phyloP scores from a whole-genome alignment of 306 rosid species.

The Castanopsis chinensis region DNA sequence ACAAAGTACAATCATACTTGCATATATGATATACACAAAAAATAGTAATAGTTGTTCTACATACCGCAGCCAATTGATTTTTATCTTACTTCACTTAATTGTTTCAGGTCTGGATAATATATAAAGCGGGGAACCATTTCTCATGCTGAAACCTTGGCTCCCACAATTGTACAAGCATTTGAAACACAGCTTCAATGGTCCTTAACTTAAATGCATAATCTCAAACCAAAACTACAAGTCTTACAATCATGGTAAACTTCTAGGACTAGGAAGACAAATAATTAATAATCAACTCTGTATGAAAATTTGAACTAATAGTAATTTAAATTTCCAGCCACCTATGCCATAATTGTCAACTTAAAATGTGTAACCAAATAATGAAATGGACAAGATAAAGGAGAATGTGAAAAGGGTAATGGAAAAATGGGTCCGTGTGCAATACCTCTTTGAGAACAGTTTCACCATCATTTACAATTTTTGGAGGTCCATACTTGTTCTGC shows the following conservation, averaged over 20 bases:
- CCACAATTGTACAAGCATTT: not conserved
- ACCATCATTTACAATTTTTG: constrained; percentile 91
- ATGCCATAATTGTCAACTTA: not conserved
- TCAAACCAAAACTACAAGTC: not conserved
- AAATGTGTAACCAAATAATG: not conserved
- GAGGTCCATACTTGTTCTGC: constrained; percentile 85
- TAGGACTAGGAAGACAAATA: not conserved
- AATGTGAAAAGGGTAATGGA: not conserved
- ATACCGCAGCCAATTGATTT: not conserved
- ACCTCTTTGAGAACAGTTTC: constrained; percentile 95
- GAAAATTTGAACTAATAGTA: not conserved
- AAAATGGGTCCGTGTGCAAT: not conserved
- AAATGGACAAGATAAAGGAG: not conserved
- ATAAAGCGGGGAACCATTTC: not conserved
- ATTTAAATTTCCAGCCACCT: not conserved
- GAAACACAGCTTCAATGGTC: not conserved
- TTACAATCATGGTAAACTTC: not conserved
- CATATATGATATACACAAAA: not conserved
- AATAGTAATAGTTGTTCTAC: not conserved
- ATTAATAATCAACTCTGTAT: not conserved
- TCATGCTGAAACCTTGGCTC: not conserved
- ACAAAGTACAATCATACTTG: too few relatives aligned
- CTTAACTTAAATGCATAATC: not conserved
- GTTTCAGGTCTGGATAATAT: not conserved
- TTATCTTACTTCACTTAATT: not conserved